Evolutionary conservation across 2,329 filamentous ascomycete genomes (phyloP), one percentile per base, ranked within the genome.

Genomic region (Fusarium falciforme): DNA sequence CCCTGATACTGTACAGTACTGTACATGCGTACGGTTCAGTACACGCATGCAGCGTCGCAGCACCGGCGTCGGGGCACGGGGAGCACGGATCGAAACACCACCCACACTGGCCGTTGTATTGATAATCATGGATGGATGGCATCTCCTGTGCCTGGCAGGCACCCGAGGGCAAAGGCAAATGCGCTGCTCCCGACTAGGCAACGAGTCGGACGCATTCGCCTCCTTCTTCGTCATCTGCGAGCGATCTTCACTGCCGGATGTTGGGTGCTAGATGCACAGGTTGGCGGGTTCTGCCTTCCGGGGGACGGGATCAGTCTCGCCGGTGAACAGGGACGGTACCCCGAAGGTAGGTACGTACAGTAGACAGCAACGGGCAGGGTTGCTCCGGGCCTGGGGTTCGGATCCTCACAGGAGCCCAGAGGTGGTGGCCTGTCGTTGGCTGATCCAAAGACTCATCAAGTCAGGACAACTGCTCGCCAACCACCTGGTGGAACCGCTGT

Each of bases 241-340:
- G 42, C 17, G 44, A 64, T 68, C 54, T 71, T 71, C 36, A 60
- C 40, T n/a, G 59, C 40, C 22, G 22, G 59, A 25, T 20, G 57
- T 60, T 42, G 22, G 31, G 25, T 61, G 31, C 40, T 61, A 42
- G 59, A 35, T 61, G 59, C 29, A 31, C 25, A 36, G 55, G 35
- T 59, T 35, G 55, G 62, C 17, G 57, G 58, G 42, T 47, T 65
- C 55, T 20, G 47, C 27, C 52, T 61, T 33, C 35, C 67, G 60
- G 63, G 71, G 59, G 66, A 68, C 49, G 35, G 61, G 36, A 63
- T 64, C 57, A 36, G 47, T 31, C 33, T 61, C 35, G 52, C 35
- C 29, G 57, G 38, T 47, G 25, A 27, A 52, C 54, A n/a, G 54
- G 31, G 57, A 55, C 60, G 47, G 57, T 60, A 36, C 40, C 57